Base-by-base conservation (phyloP, 1,284 basidiomycete genomes). In the Cryptococcus hybrid region DNA sequence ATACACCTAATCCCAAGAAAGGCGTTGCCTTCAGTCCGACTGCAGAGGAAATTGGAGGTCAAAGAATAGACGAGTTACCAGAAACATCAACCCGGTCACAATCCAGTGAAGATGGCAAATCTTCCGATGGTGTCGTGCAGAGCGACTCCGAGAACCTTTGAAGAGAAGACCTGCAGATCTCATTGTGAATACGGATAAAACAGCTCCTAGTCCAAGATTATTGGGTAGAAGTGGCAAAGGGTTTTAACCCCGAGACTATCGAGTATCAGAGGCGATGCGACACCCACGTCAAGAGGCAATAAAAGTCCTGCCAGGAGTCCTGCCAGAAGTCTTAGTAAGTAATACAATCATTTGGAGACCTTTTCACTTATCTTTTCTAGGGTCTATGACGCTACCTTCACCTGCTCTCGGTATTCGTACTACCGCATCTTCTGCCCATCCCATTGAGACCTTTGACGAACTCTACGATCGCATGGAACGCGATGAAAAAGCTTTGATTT, bases 401-500 rank as follows among this genome's bases (percentile, higher is more conserved):
- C 74, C 74, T 1, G 54, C 61, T 1, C 24, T 71, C 0, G 37
- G 50, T 18, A 18, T 39, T n/a, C 35, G 59, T 66, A 40, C 55
- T 5, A 15, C 54, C 12, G 37, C 40, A 30, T 7, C 43, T 9
- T 34, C 59, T 36, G 46, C 47, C 3, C 44, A 45, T 6, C 52
- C 51, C n/a, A 56, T 56, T 3, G 52, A 60, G 6, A 65, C 68
- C 1, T 69, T 75, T 42, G 68, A 74, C 5, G 73, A 76, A 43
- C 62, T 78, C 40, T 76, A 78, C 59, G 67, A 68, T 18, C 45
- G 54, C 0, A 66, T 71, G 12, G 66, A 71, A 56, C 81, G 85
- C 0, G 80, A 83, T 40, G 87, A 93, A 67, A 74, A 79, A 47
- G 81, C 77, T 89, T 95, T 63, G 82, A 85, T 5, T 81, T 84